Percentiles rank a stretch among this genome's conserved stretches.
Conservation (phyloP, 2,329 filamentous ascomycete genomes). For the Exophiala xenobiotica region DNA sequence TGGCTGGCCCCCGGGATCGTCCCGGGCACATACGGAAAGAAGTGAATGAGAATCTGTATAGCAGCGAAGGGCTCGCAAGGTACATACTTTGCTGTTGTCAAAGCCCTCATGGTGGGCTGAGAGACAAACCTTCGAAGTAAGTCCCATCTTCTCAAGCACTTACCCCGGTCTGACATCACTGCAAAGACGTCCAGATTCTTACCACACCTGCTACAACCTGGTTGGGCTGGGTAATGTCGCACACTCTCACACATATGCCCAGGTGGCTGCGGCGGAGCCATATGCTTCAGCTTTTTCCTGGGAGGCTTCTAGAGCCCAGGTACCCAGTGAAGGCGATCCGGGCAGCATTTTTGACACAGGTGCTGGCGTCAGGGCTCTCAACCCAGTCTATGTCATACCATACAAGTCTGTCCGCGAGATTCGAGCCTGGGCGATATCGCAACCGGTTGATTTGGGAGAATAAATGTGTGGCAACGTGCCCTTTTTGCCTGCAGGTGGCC, state of each 20-base stretch:
- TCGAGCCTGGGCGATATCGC: conserved; percentile 63
- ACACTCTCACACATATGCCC: conserved; percentile 55
- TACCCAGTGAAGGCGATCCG: conserved; percentile 44
- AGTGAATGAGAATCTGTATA: conserved; percentile 57
- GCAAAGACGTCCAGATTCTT: conserved; percentile 72
- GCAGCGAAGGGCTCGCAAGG: conserved; percentile 76
- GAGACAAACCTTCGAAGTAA: conserved; percentile 91
- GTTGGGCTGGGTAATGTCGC: conserved; percentile 81
- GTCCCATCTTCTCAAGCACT: conserved; percentile 37
- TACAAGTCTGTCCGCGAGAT: conserved; percentile 65
- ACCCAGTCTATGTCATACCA: conserved; percentile 85
- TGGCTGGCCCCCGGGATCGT: conserved; percentile 54
- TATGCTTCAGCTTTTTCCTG: conserved; percentile 42
- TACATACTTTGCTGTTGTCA: conserved; percentile 93
- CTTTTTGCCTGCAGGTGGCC: too few relatives aligned
- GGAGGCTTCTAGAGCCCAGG: conserved; percentile 41
- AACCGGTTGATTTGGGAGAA: conserved; percentile 54
- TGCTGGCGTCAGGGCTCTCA: conserved; percentile 53
- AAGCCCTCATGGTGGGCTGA: conserved; percentile 72
- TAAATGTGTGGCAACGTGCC: conserved; percentile 1
- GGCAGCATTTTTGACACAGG: conserved; percentile 46
- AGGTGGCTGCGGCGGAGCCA: conserved; percentile 30
- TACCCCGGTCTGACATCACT: conserved; percentile 27
- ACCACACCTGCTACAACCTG: conserved; percentile 91
- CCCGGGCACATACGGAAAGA: conserved; percentile 10